Base-by-base conservation (phyloP, 2,329 filamentous ascomycete genomes). In the Fusarium verticillioides region DNA sequence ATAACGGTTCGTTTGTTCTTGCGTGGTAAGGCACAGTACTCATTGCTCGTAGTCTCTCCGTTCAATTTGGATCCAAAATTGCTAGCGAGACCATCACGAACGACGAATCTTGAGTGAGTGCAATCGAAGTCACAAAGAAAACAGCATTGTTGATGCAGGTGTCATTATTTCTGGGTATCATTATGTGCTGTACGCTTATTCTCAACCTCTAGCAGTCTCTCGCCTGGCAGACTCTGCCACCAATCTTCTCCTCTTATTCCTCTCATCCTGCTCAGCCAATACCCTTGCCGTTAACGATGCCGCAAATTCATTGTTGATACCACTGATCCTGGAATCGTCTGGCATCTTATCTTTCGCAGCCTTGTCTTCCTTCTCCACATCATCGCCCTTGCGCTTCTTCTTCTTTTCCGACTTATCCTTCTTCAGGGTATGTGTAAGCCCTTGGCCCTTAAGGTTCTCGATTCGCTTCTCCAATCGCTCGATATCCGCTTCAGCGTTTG, bases 291-390 rank as follows among this genome's bases (percentile, higher is more conserved):
- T 97, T 47, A 99, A 83, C 7, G 91, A 93, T 1, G 96, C 95
- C 1, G 96, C 96, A 62, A 94, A 89, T 1, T 94, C 86, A 76
- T 98, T 97, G 81, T 97, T 97, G 81, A 98, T 97, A 16, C 92
- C 90, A 60, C 87, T 85, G 52, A 84, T 81, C 53, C 84, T 82
- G 3, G 79, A 79, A 44, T 82, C 79, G 2, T 73, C 60, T 63
- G 80, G 81, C 66, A 83, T 85, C 37, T 77, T 78, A 9, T 70
- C 65, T 18, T 63, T 77, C 77, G 92, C 92, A 79, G 93, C 93
- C 12, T 76, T 69, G 9, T 71, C 78, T 10, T 79, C 79, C 7
- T 80, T 80, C 26, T 82, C 80, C 4, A 78, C 63, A 15, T 83
- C 83, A 13, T 82, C 81, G 3, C 81, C 82, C 58, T 82, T 87